Evolutionary conservation across 2,329 filamentous ascomycete genomes (phyloP), one percentile per base, ranked within the genome.

Genomic region (Colletotrichum siamense): DNA sequence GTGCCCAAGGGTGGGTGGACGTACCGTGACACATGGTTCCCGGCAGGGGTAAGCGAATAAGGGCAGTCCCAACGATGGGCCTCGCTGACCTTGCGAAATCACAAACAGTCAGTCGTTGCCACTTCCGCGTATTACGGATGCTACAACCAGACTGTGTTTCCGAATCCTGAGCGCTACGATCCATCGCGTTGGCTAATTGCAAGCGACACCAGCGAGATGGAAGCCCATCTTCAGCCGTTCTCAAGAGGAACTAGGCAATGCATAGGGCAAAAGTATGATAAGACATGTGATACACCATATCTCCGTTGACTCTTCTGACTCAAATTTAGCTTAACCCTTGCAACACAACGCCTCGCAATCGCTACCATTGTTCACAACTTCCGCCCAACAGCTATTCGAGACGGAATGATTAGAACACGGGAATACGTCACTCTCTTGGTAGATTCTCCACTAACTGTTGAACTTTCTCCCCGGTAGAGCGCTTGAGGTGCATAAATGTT

Each of bases 191-290:
- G 71, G 71, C 28, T 73, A 26, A 8, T 34, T 8, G 10, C 52
- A 32, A 68, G 32, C 24, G 3, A 55, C 26, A 62, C 52, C 24
- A 15, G 34, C 30, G n/a, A 62, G 22, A 62, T 75, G 68, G 39
- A 71, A 5, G 63, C 69, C 8, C 28, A 75, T 63, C 34, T 75
- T 22, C 62, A 72, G 34, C 73, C 73, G 6, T 75, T 75, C 39
- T 75, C 73, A 5, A 44, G 68, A 30, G 73, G 73, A 2, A 68
- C 62, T 7, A 32, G 73, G 10, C 73, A 72, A 18, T 75, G 73
- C 30, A 75, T 75, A 28, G 73, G 73, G 30, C 68, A 75, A 62
- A 75, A 72, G 69, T 72, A 22, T 16, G 66, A 59, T 9, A 4
- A 22, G 8, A 16, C 64, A 61, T 8, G 28, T 44, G 39, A 44